These are phyloP conservation scores for Fraxinus latifolia DNA, from an alignment of 305 asterid genomes.

Conservation along the genomic window DNA sequence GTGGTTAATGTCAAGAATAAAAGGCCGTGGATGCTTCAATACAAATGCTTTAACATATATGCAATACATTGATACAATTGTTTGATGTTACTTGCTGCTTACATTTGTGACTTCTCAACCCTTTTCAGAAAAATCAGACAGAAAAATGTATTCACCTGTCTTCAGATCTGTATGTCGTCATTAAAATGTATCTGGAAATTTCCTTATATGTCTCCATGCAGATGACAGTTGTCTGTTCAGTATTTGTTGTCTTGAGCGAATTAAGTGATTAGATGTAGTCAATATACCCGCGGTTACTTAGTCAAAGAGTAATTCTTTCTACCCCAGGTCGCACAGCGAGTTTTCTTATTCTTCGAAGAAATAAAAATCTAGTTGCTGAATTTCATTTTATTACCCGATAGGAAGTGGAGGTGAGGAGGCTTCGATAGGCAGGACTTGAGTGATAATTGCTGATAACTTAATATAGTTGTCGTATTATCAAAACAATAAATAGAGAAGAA, in stretches of 20 bases:
- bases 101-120: not conserved
- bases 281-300: not conserved
- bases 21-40: not conserved
- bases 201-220: not conserved
- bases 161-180: not conserved
- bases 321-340: not conserved
- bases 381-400: not conserved
- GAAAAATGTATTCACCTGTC: not conserved
- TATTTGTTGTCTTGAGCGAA: not conserved
- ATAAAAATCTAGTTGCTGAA: not conserved
- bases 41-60: not conserved
- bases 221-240: not conserved
- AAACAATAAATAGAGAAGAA: not conserved
- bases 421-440: not conserved
- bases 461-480: not conserved
- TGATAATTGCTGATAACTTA: not conserved
- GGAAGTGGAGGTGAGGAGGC: not conserved
- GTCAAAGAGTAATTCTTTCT: not conserved
- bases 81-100: constrained; percentile 1
- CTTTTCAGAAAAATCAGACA: not conserved
- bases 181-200: not conserved
- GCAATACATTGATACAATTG: not conserved
- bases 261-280: not conserved
- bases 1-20: not conserved
- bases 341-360: not conserved